A percentile compares a stretch with the other conserved stretches of the same genome.
phyloP scores from a whole-genome alignment of 768 basidiomycete genomes.

The Suillus lakei region DNA sequence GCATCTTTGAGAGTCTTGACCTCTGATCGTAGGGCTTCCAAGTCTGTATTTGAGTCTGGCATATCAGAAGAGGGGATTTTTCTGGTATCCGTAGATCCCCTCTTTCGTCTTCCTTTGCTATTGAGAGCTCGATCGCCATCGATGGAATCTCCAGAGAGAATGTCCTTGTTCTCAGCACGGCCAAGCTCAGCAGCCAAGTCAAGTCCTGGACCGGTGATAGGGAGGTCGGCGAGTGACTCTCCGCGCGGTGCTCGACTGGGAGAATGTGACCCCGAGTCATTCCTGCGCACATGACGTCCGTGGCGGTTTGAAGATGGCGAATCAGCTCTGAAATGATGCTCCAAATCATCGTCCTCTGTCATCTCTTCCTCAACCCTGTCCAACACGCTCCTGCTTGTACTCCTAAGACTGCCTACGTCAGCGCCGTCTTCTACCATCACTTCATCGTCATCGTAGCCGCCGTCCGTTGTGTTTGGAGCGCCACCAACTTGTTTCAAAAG shows the following conservation, averaged over 20 bases:
- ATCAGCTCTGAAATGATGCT: conserved; percentile 42
- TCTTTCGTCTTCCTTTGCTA: conserved; percentile 52
- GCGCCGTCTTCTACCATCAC: conserved; percentile 39
- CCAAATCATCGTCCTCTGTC: conserved; percentile 47
- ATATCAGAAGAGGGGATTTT: conserved; percentile 40
- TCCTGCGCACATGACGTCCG: conserved; percentile 54
- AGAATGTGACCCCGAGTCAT: conserved; percentile 57
- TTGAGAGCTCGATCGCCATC: conserved; percentile 55
- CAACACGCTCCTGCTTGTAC: conserved; percentile 59
- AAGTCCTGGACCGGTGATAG: conserved; percentile 86
- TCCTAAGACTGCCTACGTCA: conserved; percentile 60
- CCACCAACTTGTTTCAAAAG: conserved; percentile 70
- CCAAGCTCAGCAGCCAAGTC: conserved; percentile 93
- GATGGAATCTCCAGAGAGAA: conserved; percentile 57
- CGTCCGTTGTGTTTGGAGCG: conserved; percentile 43
- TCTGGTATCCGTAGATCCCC: conserved; percentile 33
- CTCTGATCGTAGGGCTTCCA: conserved; percentile 77
- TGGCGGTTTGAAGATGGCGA: conserved; percentile 46
- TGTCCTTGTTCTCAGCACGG: conserved; percentile 88
- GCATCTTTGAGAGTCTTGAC: conserved; percentile 94
- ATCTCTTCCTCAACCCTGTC: conserved; percentile 64
- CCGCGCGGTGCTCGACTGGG: conserved; percentile 54
- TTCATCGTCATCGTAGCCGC: conserved; percentile 41
- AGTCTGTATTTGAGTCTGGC: conserved; percentile 48
- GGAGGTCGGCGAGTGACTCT: conserved; percentile 85